Conservation (phyloP, 345 rosid species). For the Murraya koenigii region DNA sequence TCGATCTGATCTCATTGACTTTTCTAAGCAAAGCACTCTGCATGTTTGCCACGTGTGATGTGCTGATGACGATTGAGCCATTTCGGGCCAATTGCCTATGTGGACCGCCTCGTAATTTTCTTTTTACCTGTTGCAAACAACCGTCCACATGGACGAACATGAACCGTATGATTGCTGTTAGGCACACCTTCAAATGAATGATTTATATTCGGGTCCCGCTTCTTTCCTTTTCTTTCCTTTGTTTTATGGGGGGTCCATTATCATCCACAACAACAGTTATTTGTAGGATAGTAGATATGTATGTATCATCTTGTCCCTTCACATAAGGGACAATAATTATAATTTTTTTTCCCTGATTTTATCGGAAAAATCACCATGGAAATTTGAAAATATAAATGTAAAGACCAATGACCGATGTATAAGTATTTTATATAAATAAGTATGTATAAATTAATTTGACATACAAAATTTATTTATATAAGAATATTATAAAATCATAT, state of each 20-base stretch:
- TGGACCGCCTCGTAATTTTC: not conserved
- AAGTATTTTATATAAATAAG: too few species aligned
- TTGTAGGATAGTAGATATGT: not conserved
- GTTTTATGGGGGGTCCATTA: too few species aligned
- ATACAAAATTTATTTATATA: too few species aligned
- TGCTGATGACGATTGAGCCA: not conserved
- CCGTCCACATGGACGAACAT: not conserved
- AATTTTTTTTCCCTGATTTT: too few species aligned
- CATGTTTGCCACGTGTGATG: not conserved
- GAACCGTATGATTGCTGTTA: not conserved
- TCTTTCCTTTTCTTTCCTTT: too few species aligned
- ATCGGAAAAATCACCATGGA: too few species aligned
- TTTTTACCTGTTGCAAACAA: too few species aligned
- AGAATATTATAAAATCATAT: too few species aligned
- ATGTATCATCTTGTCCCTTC: not conserved
- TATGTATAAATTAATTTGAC: too few species aligned
- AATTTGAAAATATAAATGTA: too few species aligned
- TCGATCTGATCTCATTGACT: not conserved
- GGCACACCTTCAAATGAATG: not conserved
- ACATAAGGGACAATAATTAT: not conserved
- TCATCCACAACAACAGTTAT: not conserved
- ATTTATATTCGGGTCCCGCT: not conserved
- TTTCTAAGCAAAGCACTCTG: not conserved
- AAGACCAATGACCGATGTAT: too few species aligned
- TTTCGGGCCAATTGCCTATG: too few species aligned